phyloP scores from a whole-genome alignment of 768 basidiomycete genomes.

The Lactarius trivialis region DNA sequence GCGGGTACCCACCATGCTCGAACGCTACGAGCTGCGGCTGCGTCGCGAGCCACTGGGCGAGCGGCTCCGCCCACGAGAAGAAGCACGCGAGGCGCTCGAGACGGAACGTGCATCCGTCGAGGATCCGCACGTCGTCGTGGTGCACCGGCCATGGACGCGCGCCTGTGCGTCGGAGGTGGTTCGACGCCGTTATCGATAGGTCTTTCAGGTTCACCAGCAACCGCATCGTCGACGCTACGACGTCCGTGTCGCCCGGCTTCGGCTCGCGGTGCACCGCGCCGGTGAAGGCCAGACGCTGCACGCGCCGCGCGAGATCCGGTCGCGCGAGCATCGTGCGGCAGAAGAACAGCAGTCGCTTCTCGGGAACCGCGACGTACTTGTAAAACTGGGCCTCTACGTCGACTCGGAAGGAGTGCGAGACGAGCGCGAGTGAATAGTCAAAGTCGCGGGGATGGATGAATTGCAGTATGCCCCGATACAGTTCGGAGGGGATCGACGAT shows the following conservation, averaged over 20 bases:
- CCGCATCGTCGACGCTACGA: constrained; percentile 9
- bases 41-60: constrained; percentile 7
- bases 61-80: constrained; percentile 11
- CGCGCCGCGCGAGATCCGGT: constrained; percentile 19
- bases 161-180: background rate
- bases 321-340: constrained; percentile 18
- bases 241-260: constrained; percentile 4
- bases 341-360: constrained; percentile 8
- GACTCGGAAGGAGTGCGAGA: constrained; percentile 10
- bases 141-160: constrained; percentile 9
- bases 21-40: constrained; percentile 16
- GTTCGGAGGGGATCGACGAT: constrained; percentile 1
- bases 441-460: constrained; percentile 9
- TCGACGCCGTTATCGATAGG: constrained; percentile 12
- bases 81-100: constrained; percentile 12
- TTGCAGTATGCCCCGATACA: constrained; percentile 10
- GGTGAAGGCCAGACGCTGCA: constrained; percentile 12
- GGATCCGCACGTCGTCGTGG: constrained; percentile 8
- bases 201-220: constrained; percentile 16
- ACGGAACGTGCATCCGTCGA: constrained; percentile 12
- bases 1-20: constrained; percentile 11
- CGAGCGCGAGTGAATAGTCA: constrained; percentile 4
- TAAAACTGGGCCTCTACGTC: constrained; percentile 14
- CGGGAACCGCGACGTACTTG: constrained; percentile 12
- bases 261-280: constrained; percentile 13